A percentile compares a stretch with the other conserved stretches of the same genome.
These are phyloP conservation scores for Xanthoparmelia taractica DNA, from an alignment of 495 filamentous ascomycete species.

Conservation along the genomic window DNA sequence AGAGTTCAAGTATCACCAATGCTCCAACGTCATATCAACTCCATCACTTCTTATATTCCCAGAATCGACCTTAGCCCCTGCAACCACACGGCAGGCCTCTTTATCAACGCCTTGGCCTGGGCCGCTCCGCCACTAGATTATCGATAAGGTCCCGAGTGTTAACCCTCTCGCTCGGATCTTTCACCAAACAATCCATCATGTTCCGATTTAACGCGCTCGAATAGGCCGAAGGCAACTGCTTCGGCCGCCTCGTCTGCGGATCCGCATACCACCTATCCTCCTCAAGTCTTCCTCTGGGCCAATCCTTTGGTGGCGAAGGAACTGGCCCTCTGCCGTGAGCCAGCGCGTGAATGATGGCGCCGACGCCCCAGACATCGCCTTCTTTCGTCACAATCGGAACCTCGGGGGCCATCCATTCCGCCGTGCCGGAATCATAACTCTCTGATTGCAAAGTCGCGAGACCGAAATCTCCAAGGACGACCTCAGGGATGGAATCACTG, in stretches of 20 bases:
- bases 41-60: neutral
- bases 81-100: no score
- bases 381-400: neutral
- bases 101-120: neutral
- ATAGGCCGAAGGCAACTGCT: neutral
- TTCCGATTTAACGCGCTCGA: conserved; percentile 1
- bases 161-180: neutral
- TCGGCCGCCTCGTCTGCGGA: neutral
- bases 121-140: neutral
- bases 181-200: conserved; percentile 8
- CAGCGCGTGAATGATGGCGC: conserved; percentile 5
- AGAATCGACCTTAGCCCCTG: neutral
- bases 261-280: neutral
- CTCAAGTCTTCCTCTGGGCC: neutral
- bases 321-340: neutral
- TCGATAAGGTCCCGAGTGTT: neutral
- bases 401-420: neutral
- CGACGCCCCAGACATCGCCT: conserved; percentile 14
- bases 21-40: no score
- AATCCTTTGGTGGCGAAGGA: neutral
- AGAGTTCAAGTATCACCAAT: no score
- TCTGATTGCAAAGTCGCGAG: conserved; percentile 15
- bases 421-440: neutral
- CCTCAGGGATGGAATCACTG: conserved; percentile 22
- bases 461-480: conserved; percentile 32